Evolutionary conservation across 768 basidiomycete genomes (phyloP).

Genomic region (Serendipita sp.): DNA sequence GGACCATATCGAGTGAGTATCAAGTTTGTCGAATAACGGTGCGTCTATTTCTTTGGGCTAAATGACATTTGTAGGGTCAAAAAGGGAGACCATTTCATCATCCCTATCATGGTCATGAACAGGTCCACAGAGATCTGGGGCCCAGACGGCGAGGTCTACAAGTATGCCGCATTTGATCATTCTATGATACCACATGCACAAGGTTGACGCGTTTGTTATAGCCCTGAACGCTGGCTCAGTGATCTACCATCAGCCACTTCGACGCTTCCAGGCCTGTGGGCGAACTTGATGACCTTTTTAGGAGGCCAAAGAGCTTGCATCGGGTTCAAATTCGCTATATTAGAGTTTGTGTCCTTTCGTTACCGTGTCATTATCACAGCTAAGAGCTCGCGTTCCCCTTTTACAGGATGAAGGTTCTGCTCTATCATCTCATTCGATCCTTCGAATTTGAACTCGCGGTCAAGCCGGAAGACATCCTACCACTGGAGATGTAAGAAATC

Average conservation of each 20-base stretch:
- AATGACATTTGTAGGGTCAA: constrained; percentile 15
- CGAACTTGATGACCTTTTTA: constrained; percentile 42
- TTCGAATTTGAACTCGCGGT: constrained; percentile 1
- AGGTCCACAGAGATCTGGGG: constrained; percentile 42
- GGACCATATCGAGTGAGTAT: constrained; percentile 2
- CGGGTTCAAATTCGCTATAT: constrained; percentile 45
- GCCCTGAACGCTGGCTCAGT: constrained; percentile 47
- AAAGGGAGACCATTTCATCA: constrained; percentile 25
- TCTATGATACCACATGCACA: too few species aligned
- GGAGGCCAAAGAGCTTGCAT: constrained; percentile 52
- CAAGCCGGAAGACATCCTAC: background rate
- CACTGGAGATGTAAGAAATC: background rate
- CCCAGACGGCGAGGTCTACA: constrained; percentile 44
- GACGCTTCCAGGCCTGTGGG: constrained; percentile 42
- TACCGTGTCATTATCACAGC: background rate
- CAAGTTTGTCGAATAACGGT: background rate
- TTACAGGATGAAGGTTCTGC: background rate
- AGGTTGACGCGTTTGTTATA: constrained; percentile 13
- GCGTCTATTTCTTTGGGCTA: background rate
- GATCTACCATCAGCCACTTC: constrained; percentile 26
- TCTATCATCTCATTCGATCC: background rate
- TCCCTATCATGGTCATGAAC: constrained; percentile 41
- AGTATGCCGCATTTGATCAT: constrained; percentile 19
- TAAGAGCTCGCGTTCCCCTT: background rate
- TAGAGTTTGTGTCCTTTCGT: constrained; percentile 26